Percentiles rank a stretch among this genome's conserved stretches.
phyloP scores from a whole-genome alignment of 768 basidiomycete genomes.

The Suillus occidentalis region DNA sequence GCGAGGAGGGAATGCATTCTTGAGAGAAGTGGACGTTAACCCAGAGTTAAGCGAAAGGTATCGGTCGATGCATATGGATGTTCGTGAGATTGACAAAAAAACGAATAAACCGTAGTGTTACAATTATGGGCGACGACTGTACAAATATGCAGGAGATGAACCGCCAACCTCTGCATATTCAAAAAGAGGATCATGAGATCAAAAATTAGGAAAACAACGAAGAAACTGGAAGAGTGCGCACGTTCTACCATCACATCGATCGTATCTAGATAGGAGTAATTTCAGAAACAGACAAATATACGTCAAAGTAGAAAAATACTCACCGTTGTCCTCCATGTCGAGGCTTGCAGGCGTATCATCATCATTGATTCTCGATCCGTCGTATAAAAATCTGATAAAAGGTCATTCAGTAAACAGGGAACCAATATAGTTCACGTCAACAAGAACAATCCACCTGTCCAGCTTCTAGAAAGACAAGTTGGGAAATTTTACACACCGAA shows the following conservation, averaged over 20 bases:
- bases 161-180: conserved; percentile 46
- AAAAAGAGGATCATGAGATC: conserved; percentile 3
- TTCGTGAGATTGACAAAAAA: conserved; percentile 5
- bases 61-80: neutral
- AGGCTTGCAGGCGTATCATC: conserved; percentile 84
- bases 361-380: conserved; percentile 81
- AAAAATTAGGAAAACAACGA: conserved; percentile 10
- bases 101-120: conserved; percentile 11
- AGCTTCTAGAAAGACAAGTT: neutral
- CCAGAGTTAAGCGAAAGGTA: neutral
- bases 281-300: conserved; percentile 5
- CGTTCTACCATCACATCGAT: conserved; percentile 98
- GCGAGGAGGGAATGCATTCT: neutral
- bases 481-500: conserved; percentile 61
- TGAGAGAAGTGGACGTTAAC: neutral
- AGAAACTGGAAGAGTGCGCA: conserved; percentile 41
- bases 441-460: neutral
- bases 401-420: neutral
- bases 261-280: conserved; percentile 52
- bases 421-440: neutral
- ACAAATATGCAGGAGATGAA: conserved; percentile 18
- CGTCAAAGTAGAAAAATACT: conserved; percentile 21
- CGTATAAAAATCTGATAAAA: conserved; percentile 80
- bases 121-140: conserved; percentile 13
- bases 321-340: conserved; percentile 90